Conservation (phyloP, 176 grass and related monocot species). For the Oryza punctata region DNA sequence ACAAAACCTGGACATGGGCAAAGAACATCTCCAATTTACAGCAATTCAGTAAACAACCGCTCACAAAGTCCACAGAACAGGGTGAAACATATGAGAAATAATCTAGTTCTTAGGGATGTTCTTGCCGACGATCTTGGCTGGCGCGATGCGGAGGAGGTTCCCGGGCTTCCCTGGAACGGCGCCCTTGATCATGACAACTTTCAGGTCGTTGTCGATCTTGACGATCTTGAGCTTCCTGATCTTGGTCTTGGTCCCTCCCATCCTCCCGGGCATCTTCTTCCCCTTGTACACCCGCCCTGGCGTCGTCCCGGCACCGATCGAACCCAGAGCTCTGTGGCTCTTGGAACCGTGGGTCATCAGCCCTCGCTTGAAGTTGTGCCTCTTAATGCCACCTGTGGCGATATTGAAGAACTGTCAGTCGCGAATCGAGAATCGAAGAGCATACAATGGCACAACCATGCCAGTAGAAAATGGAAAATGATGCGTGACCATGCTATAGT, state of each 20-base stretch:
- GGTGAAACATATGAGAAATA: neutral
- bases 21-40: conserved; percentile 28
- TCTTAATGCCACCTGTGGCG: conserved; percentile 90
- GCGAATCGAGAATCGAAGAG: neutral
- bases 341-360: conserved; percentile 95
- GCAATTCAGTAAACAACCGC: neutral
- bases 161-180: conserved; percentile 89
- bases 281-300: conserved; percentile 85
- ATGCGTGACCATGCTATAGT: neutral
- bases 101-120: conserved; percentile 81
- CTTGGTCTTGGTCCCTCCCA: conserved; percentile 86
- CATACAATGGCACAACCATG: neutral
- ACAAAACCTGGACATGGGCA: conserved; percentile 36
- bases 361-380: conserved; percentile 87
- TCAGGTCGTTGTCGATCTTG: conserved; percentile 83
- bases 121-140: conserved; percentile 86
- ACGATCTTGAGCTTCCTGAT: conserved; percentile 85
- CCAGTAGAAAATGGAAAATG: neutral
- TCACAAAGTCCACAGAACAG: neutral
- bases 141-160: conserved; percentile 86
- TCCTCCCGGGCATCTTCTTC: conserved; percentile 94
- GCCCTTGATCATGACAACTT: conserved; percentile 80
- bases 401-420: neutral
- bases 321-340: conserved; percentile 90
- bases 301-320: conserved; percentile 86